These are phyloP conservation scores for Macrocybe gigantea DNA, from an alignment of 768 basidiomycete genomes.

Conservation along the genomic window DNA sequence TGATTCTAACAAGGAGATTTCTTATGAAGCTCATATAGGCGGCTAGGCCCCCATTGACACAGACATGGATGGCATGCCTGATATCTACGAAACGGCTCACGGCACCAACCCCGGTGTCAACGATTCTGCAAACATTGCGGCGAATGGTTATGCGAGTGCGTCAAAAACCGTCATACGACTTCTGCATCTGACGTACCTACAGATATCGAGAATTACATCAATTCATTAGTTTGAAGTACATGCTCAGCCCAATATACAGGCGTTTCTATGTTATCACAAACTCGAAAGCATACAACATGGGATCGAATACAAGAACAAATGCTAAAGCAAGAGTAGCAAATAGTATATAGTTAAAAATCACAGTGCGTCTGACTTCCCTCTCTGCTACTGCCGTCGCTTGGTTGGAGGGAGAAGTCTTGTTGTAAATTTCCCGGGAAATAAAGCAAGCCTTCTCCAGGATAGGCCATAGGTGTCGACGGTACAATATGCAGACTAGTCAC, in stretches of 20 bases:
- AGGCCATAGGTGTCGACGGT: too few species aligned
- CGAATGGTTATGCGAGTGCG: slow-evolving; percentile 30
- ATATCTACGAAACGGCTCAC: slow-evolving; percentile 25
- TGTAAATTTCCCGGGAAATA: too few species aligned
- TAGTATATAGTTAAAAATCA: too few species aligned
- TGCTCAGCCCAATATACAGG: too few species aligned
- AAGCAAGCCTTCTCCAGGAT: too few species aligned
- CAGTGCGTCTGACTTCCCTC: too few species aligned
- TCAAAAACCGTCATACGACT: not conserved
- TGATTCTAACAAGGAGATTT: not conserved
- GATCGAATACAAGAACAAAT: not conserved
- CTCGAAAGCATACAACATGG: not conserved
- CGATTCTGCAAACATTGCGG: slow-evolving; percentile 23
- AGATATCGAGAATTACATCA: slow-evolving; percentile 32
- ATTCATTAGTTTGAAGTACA: slow-evolving; percentile 20
- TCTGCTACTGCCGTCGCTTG: too few species aligned
- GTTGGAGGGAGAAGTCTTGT: too few species aligned
- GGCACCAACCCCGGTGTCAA: slow-evolving; percentile 24
- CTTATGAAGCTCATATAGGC: not conserved
- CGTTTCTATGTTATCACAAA: not conserved
- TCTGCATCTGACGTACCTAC: not conserved
- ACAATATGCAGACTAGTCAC: too few species aligned
- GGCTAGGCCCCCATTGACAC: slow-evolving; percentile 21
- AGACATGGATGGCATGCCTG: slow-evolving; percentile 27
- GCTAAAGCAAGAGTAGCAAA: too few species aligned